Evolutionary conservation across 495 filamentous ascomycete species (phyloP).

Genomic region (Margaritispora aquatica): DNA sequence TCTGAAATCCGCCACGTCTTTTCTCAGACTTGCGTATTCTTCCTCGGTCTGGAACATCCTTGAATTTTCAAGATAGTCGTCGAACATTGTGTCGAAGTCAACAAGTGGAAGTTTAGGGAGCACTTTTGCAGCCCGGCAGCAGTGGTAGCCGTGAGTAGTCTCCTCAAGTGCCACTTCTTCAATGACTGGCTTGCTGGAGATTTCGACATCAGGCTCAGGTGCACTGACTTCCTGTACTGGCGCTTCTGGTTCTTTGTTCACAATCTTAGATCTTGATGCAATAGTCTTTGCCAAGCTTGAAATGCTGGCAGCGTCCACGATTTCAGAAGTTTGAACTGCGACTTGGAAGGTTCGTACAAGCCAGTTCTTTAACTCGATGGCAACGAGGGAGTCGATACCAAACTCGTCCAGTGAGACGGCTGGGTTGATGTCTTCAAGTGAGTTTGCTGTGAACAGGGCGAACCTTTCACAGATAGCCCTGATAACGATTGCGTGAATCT

Average conservation of each 20-base stretch:
- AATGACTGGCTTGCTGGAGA: neutral
- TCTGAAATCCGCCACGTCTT: neutral
- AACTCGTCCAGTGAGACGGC: conserved; percentile 32
- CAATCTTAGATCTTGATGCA: conserved; percentile 13
- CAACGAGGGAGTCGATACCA: conserved; percentile 48
- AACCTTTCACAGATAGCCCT: conserved; percentile 4
- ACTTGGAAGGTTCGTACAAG: conserved; percentile 24
- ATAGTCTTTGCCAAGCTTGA: conserved; percentile 10
- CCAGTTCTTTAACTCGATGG: conserved; percentile 52
- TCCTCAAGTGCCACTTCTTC: neutral
- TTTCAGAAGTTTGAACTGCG: conserved; percentile 18
- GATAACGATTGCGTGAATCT: conserved; percentile 5
- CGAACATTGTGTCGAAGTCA: conserved; percentile 11
- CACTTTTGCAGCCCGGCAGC: neutral
- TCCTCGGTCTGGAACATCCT: conserved; percentile 5
- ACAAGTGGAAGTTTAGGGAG: neutral
- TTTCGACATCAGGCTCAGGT: too few species aligned
- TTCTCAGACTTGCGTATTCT: neutral
- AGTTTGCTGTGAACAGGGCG: conserved; percentile 15
- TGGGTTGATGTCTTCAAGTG: conserved; percentile 18
- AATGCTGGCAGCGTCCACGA: conserved; percentile 14
- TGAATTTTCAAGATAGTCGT: conserved; percentile 7
- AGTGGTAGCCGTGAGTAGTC: neutral
- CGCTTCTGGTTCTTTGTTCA: conserved; percentile 2
- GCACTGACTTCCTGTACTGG: too few species aligned